Base-by-base conservation (phyloP, 2,329 filamentous ascomycete species). In the Scleromitrula shiraiana region DNA sequence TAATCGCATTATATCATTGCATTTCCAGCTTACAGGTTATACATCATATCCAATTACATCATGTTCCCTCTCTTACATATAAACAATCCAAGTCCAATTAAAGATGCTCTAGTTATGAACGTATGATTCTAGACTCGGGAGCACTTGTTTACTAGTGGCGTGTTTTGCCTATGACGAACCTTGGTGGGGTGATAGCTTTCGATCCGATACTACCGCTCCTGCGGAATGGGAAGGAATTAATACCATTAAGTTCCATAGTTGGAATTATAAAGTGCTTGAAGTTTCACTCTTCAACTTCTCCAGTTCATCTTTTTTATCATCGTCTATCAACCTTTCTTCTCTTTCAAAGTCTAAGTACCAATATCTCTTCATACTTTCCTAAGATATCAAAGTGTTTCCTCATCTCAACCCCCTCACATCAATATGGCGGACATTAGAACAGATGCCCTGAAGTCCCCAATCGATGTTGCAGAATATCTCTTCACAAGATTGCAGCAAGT, bases 391-490 rank as follows among this genome's bases (percentile, higher is more conserved):
- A 40, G 14, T 5, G n/a, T 12, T 17, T 33, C 40, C 46, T 20
- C 45, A 30, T 22, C 26, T 24, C 19, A 33, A n/a, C n/a, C n/a
- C n/a, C n/a, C n/a, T 32, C 9, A 27, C 41, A 2, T n/a, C 27
- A 36, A 37, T 10, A 62, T 67, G 58, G 56, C 53, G 54, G 64
- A 73, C 53, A 63, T 73, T 43, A 62, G 68, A 52, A 66, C 65
- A 17, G 61, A 66, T 37, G 63, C 65, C 36, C 63, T 73, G 53
- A 66, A 68, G 40, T 49, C 51, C 22, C 60, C 60, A 36, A 59
- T 74, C 23, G 76, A 82, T 52, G 76, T 85, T 44, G 79, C 78
- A 48, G 77, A 84, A 61, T 86, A 86, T 58, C 74, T 86, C 59
- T 85, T 84, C 62, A 74, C 69, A 38, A 72, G 83, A 46, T 71